phyloP scores from a whole-genome alignment of 371 early-diverging fungal species.

The Lichtheimia hyalospora region DNA sequence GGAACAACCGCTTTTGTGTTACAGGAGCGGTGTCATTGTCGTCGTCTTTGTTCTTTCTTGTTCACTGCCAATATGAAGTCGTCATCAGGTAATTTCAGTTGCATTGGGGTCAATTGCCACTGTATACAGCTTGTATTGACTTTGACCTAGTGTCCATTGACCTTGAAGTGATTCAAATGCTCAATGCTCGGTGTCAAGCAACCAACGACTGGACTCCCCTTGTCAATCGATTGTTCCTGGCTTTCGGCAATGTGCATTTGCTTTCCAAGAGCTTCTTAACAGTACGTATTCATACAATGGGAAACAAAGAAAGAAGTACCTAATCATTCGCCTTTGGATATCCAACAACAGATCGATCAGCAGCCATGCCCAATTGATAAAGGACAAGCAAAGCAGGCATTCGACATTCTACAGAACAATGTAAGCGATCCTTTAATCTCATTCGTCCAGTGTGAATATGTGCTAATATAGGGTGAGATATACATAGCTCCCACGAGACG shows the following conservation, averaged over 20 bases:
- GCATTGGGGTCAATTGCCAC: too few species aligned
- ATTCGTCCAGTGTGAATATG: too few species aligned
- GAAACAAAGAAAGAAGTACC: not conserved
- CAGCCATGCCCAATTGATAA: conserved; percentile 20
- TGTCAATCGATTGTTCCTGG: conserved; percentile 7
- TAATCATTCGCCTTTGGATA: not conserved
- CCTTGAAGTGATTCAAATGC: conserved; percentile 6
- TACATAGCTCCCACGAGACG: conserved; percentile 6
- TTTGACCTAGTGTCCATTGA: conserved; percentile 1
- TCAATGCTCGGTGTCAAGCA: conserved; percentile 5
- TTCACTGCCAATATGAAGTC: too few species aligned
- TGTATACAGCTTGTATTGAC: not conserved
- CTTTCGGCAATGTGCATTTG: conserved; percentile 15
- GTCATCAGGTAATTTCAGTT: too few species aligned
- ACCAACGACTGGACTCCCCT: conserved; percentile 13
- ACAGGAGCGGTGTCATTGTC: too few species aligned
- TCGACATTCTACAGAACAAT: conserved; percentile 11
- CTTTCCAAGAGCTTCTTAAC: conserved; percentile 19
- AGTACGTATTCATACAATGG: conserved; percentile 6
- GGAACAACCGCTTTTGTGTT: too few species aligned
- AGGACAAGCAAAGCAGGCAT: conserved; percentile 14
- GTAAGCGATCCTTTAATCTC: conserved; percentile 1
- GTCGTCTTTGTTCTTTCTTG: too few species aligned
- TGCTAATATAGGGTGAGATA: not conserved
- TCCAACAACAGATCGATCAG: too few species aligned